Evolutionary conservation across 164 flowering plant genomes (phyloP).

Genomic region (Dillenia suffruticosa): DNA sequence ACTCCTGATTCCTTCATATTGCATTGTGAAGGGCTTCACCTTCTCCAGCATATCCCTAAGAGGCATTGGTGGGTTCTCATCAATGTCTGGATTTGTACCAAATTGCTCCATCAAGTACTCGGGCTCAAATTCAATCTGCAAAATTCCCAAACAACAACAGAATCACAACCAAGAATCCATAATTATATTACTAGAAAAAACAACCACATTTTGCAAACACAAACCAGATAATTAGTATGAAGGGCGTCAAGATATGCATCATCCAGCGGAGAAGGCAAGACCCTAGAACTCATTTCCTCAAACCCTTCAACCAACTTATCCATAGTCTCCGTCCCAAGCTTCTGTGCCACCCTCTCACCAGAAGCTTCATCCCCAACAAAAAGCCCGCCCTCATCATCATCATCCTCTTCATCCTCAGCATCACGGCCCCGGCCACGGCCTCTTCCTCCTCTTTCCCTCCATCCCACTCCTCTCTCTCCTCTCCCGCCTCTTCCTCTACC

Average conservation of each 20-base stretch:
- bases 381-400: conserved; percentile 16
- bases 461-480: conserved; percentile 14
- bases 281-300: conserved; percentile 45
- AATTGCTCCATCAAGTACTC: conserved; percentile 78
- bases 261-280: conserved; percentile 56
- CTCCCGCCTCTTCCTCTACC: conserved; percentile 19
- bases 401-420: conserved; percentile 19
- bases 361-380: conserved; percentile 47
- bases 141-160: conserved; percentile 6
- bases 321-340: conserved; percentile 52
- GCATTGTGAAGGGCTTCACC: conserved; percentile 84
- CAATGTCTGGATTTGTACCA: conserved; percentile 72
- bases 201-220: neutral
- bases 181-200: neutral
- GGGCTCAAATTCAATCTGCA: conserved; percentile 85
- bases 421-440: conserved; percentile 5
- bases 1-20: conserved; percentile 71
- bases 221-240: conserved; percentile 51
- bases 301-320: conserved; percentile 43
- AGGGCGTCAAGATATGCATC: conserved; percentile 60
- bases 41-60: conserved; percentile 80
- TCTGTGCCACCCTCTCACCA: conserved; percentile 55
- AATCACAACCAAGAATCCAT: neutral
- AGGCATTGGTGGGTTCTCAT: conserved; percentile 79
- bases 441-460: conserved; percentile 13